Evolutionary conservation across 2,329 filamentous ascomycete species (phyloP).

Genomic region (Uncinocarpus reesii): DNA sequence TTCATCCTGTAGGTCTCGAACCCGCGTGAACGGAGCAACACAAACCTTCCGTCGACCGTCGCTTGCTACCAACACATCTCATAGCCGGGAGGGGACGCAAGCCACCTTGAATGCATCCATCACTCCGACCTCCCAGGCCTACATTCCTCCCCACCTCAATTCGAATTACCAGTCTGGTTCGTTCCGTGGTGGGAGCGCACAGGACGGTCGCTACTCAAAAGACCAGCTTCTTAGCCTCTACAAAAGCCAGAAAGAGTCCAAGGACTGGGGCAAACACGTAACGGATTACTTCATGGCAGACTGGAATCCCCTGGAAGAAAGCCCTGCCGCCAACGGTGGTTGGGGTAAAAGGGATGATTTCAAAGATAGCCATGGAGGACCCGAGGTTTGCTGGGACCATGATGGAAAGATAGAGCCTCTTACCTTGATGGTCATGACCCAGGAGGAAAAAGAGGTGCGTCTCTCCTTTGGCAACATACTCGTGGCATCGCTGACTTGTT

Average conservation of each 20-base stretch:
- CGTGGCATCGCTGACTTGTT: slow-evolving; percentile 16
- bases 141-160: slow-evolving; percentile 53
- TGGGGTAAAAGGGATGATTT: slow-evolving; percentile 73
- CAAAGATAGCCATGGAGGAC: slow-evolving; percentile 63
- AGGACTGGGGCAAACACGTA: slow-evolving; percentile 49
- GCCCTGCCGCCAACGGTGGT: slow-evolving; percentile 49
- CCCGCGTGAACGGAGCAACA: slow-evolving; percentile 54
- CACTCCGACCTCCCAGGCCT: slow-evolving; percentile 39
- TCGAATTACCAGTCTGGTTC: slow-evolving; percentile 38
- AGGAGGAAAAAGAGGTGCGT: slow-evolving; percentile 54
- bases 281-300: slow-evolving; percentile 59
- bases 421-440: slow-evolving; percentile 59
- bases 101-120: slow-evolving; percentile 30
- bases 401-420: slow-evolving; percentile 61
- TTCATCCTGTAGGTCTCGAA: slow-evolving; percentile 43
- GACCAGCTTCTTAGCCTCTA: slow-evolving; percentile 70
- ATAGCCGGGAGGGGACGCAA: slow-evolving; percentile 36
- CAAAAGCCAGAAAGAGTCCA: slow-evolving; percentile 46
- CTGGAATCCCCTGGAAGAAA: slow-evolving; percentile 68
- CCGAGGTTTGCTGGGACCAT: slow-evolving; percentile 86
- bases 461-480: slow-evolving; percentile 14
- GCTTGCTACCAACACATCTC: slow-evolving; percentile 46
- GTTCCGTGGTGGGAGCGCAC: slow-evolving; percentile 45
- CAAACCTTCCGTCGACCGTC: slow-evolving; percentile 58
- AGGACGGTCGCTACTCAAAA: slow-evolving; percentile 59